These are phyloP conservation scores for Podospora bellae-mahoneyi DNA, from an alignment of 495 filamentous ascomycete species.

Conservation along the genomic window DNA sequence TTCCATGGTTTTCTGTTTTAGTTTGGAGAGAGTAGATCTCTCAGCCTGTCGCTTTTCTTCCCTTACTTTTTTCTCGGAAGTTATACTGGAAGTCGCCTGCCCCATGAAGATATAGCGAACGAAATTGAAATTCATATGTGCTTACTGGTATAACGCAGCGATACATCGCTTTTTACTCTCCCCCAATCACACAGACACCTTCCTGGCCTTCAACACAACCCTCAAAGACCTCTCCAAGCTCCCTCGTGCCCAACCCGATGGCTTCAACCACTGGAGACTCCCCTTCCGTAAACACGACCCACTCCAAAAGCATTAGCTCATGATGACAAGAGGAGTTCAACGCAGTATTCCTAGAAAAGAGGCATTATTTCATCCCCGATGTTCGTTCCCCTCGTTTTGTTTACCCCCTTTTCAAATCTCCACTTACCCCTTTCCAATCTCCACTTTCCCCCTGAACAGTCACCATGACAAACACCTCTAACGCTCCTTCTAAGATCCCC, in stretches of 20 bases:
- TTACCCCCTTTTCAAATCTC: background rate
- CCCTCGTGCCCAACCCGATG: constrained; percentile 1
- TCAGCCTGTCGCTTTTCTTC: too few species aligned
- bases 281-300: constrained; percentile 44
- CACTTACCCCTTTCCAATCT: background rate
- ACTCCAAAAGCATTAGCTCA: constrained; percentile 34
- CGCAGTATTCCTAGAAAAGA: constrained; percentile 48
- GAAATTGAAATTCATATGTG: too few species aligned
- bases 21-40: too few species aligned
- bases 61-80: too few species aligned
- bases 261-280: constrained; percentile 40
- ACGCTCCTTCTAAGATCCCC: constrained; percentile 24
- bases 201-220: constrained; percentile 46
- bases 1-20: too few species aligned
- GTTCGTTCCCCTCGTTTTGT: constrained; percentile 7
- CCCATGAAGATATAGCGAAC: too few species aligned
- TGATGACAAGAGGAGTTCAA: constrained; percentile 53
- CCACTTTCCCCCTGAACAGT: background rate
- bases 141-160: constrained; percentile 36
- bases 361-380: constrained; percentile 51
- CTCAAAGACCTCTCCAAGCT: constrained; percentile 46
- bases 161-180: constrained; percentile 49
- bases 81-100: too few species aligned
- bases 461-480: background rate
- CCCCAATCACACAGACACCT: constrained; percentile 35